phyloP scores from a whole-genome alignment of 306 rosid genomes.

The Amphicarpaea edgeworthii region DNA sequence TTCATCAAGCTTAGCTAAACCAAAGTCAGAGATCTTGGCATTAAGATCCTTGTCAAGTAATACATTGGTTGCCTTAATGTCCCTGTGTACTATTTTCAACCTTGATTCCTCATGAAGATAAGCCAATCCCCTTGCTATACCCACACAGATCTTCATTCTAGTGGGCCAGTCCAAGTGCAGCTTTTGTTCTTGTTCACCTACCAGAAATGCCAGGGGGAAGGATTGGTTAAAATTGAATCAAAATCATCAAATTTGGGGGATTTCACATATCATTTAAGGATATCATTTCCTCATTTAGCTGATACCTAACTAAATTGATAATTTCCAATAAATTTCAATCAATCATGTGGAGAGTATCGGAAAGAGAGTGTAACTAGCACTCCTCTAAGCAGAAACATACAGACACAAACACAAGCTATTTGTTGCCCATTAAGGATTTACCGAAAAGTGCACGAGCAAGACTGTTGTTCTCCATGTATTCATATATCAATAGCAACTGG shows the following conservation, averaged over 20 bases:
- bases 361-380: too few species aligned
- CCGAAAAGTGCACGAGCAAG: slow-evolving; percentile 88
- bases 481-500: slow-evolving; percentile 74
- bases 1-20: slow-evolving; percentile 88
- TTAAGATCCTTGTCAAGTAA: slow-evolving; percentile 72
- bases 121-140: slow-evolving; percentile 76
- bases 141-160: slow-evolving; percentile 71
- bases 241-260: too few species aligned
- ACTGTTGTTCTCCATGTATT: slow-evolving; percentile 85
- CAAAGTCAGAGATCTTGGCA: slow-evolving; percentile 89
- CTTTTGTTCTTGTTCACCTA: slow-evolving; percentile 54
- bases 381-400: slow-evolving; percentile 19
- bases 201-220: not conserved
- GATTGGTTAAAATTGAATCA: too few species aligned
- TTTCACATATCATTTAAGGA: too few species aligned
- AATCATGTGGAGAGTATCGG: too few species aligned
- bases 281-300: too few species aligned
- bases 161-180: slow-evolving; percentile 72
- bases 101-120: slow-evolving; percentile 85
- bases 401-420: not conserved
- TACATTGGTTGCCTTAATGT: slow-evolving; percentile 79
- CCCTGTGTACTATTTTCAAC: slow-evolving; percentile 85
- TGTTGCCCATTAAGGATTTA: slow-evolving; percentile 35
- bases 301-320: too few species aligned
- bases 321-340: too few species aligned